Percentiles rank a stretch among this genome's conserved stretches.
Conservation (phyloP, 2,329 filamentous ascomycete genomes). For the Xylariaceae sp. region DNA sequence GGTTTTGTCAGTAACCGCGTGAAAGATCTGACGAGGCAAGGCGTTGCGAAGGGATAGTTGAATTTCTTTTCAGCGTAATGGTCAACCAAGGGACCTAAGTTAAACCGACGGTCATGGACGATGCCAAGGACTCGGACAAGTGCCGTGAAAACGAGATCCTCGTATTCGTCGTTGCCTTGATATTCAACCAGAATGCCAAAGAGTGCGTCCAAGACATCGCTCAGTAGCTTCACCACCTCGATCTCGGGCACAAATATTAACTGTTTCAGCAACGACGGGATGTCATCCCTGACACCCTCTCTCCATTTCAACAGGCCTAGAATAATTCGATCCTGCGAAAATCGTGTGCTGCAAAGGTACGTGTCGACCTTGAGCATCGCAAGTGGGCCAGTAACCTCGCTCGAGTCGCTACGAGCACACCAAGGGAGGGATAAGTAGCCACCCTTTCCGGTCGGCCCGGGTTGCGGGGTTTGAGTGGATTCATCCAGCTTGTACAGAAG, state of each 20-base stretch:
- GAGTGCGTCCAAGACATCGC: constrained; percentile 85
- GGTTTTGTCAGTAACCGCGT: constrained; percentile 80
- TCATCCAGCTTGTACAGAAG: constrained; percentile 92
- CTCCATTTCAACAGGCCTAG: constrained; percentile 86
- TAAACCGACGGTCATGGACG: constrained; percentile 91
- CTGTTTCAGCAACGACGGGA: constrained; percentile 75
- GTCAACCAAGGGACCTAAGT: constrained; percentile 86
- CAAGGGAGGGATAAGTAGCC: constrained; percentile 87
- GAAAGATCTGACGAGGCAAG: constrained; percentile 85
- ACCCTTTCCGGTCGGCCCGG: constrained; percentile 69
- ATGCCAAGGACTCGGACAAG: constrained; percentile 90
- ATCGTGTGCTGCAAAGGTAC: constrained; percentile 90
- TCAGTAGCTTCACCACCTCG: constrained; percentile 92
- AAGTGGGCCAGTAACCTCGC: constrained; percentile 78
- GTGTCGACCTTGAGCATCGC: constrained; percentile 80
- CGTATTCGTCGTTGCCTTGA: constrained; percentile 87
- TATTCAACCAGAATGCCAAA: constrained; percentile 92
- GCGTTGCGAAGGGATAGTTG: constrained; percentile 89
- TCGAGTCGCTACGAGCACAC: constrained; percentile 68
- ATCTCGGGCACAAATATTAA: constrained; percentile 95
- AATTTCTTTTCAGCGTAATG: constrained; percentile 87
- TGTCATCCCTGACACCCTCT: constrained; percentile 69
- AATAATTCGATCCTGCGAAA: constrained; percentile 88
- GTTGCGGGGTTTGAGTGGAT: constrained; percentile 70
- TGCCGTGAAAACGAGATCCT: constrained; percentile 89